Percentiles rank a stretch among this genome's conserved stretches.
These are phyloP conservation scores for Trypanosoma grayi DNA, from an alignment of 208 protist genomes.

Conservation along the genomic window DNA sequence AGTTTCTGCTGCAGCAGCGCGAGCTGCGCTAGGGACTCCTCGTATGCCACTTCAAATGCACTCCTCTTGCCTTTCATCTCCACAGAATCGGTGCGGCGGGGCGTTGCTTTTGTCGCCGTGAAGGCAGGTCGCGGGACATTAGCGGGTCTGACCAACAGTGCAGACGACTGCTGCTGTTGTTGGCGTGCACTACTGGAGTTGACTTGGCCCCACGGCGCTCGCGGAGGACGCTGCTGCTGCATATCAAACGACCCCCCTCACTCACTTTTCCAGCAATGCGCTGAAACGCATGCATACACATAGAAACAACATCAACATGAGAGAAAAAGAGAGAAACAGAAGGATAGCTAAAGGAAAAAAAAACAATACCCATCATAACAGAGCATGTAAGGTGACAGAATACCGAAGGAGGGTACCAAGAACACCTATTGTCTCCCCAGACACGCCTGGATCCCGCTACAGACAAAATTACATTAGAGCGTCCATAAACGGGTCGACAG, in stretches of 20 bases:
- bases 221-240: not conserved
- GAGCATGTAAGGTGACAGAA: too few relatives aligned
- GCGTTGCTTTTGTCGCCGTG: constrained; percentile 9
- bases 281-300: too few relatives aligned
- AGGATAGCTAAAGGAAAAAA: too few relatives aligned
- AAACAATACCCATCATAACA: too few relatives aligned
- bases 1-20: constrained; percentile 20
- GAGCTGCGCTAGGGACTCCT: constrained; percentile 19
- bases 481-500: too few relatives aligned
- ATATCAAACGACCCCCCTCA: not conserved
- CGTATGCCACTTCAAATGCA: constrained; percentile 7
- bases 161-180: not conserved
- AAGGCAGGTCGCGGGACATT: constrained; percentile 13
- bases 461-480: too few relatives aligned
- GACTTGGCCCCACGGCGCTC: not conserved
- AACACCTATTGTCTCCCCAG: too few relatives aligned
- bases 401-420: too few relatives aligned
- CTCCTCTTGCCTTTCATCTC: constrained; percentile 8
- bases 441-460: too few relatives aligned
- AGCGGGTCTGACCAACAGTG: constrained; percentile 12
- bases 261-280: too few relatives aligned
- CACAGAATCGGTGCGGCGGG: constrained; percentile 1
- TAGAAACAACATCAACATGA: too few relatives aligned
- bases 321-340: too few relatives aligned
- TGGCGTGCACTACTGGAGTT: not conserved